Conservation (phyloP, 805 yeast genomes). For the Lipomyces sp. region DNA sequence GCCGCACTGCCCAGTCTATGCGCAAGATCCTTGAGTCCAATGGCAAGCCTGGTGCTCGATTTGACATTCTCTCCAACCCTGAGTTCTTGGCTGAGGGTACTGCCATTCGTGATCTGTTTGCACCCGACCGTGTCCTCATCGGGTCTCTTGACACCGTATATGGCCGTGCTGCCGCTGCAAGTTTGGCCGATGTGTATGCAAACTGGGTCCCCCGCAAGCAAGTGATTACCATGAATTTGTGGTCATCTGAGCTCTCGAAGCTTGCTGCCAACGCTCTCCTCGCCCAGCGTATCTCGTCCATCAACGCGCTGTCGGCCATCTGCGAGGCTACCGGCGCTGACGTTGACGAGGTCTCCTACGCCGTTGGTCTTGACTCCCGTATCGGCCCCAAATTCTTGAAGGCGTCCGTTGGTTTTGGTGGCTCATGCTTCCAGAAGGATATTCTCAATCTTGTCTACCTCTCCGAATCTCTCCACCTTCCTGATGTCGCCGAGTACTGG, state of each 20-base stretch:
- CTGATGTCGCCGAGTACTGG: conserved; percentile 44
- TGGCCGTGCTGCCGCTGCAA: conserved; percentile 43
- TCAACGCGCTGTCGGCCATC: conserved; percentile 44
- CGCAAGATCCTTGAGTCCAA: conserved; percentile 43
- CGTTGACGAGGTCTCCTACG: conserved; percentile 44
- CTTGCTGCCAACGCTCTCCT: conserved; percentile 44
- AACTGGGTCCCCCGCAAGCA: conserved; percentile 42
- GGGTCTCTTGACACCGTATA: conserved; percentile 41
- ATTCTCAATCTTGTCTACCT: conserved; percentile 43
- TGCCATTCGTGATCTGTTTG: conserved; percentile 41
- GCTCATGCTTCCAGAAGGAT: conserved; percentile 45
- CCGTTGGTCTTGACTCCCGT: conserved; percentile 43
- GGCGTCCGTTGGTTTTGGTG: conserved; percentile 45
- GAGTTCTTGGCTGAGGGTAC: conserved; percentile 45
- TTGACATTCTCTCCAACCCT: conserved; percentile 44
- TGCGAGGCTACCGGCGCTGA: conserved; percentile 45
- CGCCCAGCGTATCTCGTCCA: conserved; percentile 45
- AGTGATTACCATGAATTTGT: conserved; percentile 43
- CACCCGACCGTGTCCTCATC: conserved; percentile 43
- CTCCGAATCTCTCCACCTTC: conserved; percentile 43
- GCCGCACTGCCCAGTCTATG: conserved; percentile 43
- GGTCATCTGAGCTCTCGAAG: conserved; percentile 45
- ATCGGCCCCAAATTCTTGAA: conserved; percentile 44
- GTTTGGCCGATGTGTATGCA: conserved; percentile 43
- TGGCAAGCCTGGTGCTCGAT: conserved; percentile 42